phyloP scores from a whole-genome alignment of 805 yeast genomes.

The Ogataea henricii region DNA sequence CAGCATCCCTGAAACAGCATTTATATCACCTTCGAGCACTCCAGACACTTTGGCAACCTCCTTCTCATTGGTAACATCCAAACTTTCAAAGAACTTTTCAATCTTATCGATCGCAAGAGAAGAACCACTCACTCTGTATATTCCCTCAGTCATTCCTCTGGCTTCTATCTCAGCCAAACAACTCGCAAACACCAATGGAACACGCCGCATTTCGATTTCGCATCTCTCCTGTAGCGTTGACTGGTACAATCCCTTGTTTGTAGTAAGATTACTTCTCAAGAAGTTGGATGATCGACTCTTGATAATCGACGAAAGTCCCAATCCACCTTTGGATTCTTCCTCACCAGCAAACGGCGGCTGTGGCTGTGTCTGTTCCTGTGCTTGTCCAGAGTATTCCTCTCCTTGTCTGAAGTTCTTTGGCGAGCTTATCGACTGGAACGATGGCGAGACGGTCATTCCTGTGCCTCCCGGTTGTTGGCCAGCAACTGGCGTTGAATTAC shows the following conservation, averaged over 20 bases:
- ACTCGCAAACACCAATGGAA: constrained; percentile 72
- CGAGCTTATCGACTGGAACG: constrained; percentile 29
- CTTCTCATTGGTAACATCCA: constrained; percentile 36
- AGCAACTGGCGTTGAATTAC: constrained; percentile 1
- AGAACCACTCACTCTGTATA: constrained; percentile 88
- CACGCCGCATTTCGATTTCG: constrained; percentile 54
- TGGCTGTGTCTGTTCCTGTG: constrained; percentile 1
- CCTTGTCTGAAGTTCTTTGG: constrained; percentile 36
- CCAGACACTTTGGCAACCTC: constrained; percentile 24
- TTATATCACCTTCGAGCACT: constrained; percentile 56
- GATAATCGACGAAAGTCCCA: constrained; percentile 30
- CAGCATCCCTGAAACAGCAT: constrained; percentile 83
- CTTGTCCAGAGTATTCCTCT: constrained; percentile 24
- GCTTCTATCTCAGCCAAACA: constrained; percentile 78
- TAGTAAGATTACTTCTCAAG: constrained; percentile 32
- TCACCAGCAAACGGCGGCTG: constrained; percentile 6
- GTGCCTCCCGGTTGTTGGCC: constrained; percentile 6
- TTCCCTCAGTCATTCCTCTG: constrained; percentile 81
- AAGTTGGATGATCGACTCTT: constrained; percentile 52
- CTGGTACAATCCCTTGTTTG: constrained; percentile 35
- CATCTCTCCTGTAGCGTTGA: constrained; percentile 66
- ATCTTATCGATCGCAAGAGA: constrained; percentile 58
- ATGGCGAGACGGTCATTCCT: constrained; percentile 20
- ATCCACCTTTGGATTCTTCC: constrained; percentile 15
- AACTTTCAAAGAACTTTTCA: constrained; percentile 37